phyloP scores from a whole-genome alignment of 345 rosid species.

The Noccaea bulbosa region DNA sequence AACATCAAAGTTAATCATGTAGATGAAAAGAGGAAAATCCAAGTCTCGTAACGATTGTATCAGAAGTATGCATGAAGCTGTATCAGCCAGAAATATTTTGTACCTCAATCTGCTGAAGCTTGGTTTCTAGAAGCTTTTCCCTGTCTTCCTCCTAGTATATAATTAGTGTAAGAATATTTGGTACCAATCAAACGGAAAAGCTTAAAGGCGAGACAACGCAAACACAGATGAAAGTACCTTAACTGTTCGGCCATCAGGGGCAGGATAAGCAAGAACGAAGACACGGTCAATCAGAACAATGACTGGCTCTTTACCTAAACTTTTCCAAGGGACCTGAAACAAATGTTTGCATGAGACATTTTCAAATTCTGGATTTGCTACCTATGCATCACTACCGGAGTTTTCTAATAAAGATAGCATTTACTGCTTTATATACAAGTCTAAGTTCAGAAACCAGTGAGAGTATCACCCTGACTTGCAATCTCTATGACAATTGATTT shows the following conservation, averaged over 20 bases:
- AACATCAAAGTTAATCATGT: conserved; percentile 16
- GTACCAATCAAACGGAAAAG: conserved; percentile 24
- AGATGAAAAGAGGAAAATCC: conserved; percentile 25
- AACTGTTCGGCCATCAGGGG: conserved; percentile 60
- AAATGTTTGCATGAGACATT: conserved; percentile 18
- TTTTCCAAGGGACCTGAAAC: conserved; percentile 96
- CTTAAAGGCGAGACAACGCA: conserved; percentile 23
- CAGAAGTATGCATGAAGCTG: conserved; percentile 27
- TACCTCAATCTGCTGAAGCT: conserved; percentile 97
- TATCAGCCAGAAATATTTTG: conserved; percentile 16
- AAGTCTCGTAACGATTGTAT: not conserved
- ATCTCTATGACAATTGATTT: conserved; percentile 27
- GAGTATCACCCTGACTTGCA: conserved; percentile 23
- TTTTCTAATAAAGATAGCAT: conserved; percentile 26
- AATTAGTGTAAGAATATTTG: conserved; percentile 22
- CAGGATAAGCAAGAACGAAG: conserved; percentile 86
- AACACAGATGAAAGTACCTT: conserved; percentile 49
- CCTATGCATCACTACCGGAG: conserved; percentile 12
- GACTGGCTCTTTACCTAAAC: conserved; percentile 96
- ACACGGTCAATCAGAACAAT: conserved; percentile 92
- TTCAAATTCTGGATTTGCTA: conserved; percentile 8
- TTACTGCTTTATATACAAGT: conserved; percentile 4
- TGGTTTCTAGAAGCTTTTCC: conserved; percentile 83
- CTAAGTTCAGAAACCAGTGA: conserved; percentile 18
- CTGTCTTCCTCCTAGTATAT: conserved; percentile 77